These are phyloP conservation scores for Trypanosomatidae sp. DNA, from an alignment of 208 protist species.

Conservation along the genomic window DNA sequence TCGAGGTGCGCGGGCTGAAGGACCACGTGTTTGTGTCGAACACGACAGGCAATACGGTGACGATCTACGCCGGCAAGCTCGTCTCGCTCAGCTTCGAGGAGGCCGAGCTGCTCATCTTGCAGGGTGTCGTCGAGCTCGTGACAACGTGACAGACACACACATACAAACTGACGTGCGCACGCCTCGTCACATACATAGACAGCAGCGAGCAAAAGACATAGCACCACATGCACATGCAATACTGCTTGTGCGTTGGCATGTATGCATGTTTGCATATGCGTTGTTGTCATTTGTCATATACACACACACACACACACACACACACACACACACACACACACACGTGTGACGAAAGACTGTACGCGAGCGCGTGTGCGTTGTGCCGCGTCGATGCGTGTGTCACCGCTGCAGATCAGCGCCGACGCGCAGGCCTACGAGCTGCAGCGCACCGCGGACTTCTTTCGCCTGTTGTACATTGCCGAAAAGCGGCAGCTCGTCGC, in stretches of 20 bases:
- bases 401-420: slow-evolving; percentile 14
- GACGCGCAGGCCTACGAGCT: slow-evolving; percentile 20
- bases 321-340: background rate
- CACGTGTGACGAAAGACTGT: background rate
- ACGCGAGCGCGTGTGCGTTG: background rate
- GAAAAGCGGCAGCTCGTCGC: slow-evolving; percentile 4
- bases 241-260: background rate
- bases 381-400: slow-evolving; percentile 13
- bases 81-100: slow-evolving; percentile 68
- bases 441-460: slow-evolving; percentile 42
- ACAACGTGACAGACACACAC: slow-evolving; percentile 3
- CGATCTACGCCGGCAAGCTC: slow-evolving; percentile 64
- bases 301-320: background rate
- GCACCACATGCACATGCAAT: too few species aligned
- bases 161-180: background rate
- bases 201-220: too few species aligned
- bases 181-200: background rate
- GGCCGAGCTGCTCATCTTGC: slow-evolving; percentile 67
- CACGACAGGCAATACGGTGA: slow-evolving; percentile 48
- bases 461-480: slow-evolving; percentile 30
- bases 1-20: slow-evolving; percentile 59
- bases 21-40: slow-evolving; percentile 67
- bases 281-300: background rate
- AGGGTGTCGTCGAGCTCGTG: slow-evolving; percentile 62
- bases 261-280: background rate